Percentiles rank a stretch among this genome's conserved stretches.
Conservation (phyloP, 441 rosid genomes). For the Erysimum pusillum region DNA sequence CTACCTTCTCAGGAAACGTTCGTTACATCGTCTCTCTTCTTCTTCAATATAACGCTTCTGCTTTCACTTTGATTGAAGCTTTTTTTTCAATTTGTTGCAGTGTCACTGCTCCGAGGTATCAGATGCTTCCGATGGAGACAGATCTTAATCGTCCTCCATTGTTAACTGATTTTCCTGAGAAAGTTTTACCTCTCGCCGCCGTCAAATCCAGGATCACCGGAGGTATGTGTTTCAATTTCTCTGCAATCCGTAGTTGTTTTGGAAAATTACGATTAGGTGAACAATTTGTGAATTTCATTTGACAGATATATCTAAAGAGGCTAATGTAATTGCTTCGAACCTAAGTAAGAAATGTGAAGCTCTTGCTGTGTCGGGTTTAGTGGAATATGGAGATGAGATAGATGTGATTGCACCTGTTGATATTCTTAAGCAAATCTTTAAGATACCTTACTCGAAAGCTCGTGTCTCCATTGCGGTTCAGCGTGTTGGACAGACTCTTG, state of each 20-base stretch:
- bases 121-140: conserved; percentile 81
- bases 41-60: background rate
- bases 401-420: conserved; percentile 93
- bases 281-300: too few relatives aligned
- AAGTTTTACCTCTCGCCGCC: conserved; percentile 70
- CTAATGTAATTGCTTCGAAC: conserved; percentile 68
- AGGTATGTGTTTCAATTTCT: conserved; percentile 56
- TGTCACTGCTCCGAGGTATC: conserved; percentile 78
- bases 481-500: conserved; percentile 94
- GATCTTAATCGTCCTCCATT: conserved; percentile 84
- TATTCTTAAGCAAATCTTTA: conserved; percentile 92
- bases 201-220: conserved; percentile 66
- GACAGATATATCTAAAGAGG: conserved; percentile 77
- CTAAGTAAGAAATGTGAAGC: conserved; percentile 85
- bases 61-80: conserved; percentile 6
- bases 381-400: conserved; percentile 91
- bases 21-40: background rate
- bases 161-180: conserved; percentile 64
- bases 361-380: conserved; percentile 92
- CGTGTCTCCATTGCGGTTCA: conserved; percentile 91
- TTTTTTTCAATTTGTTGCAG: conserved; percentile 44
- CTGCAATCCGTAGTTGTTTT: background rate
- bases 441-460: conserved; percentile 95
- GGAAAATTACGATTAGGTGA: background rate
- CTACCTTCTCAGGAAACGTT: conserved; percentile 77